These are phyloP conservation scores for Grosmannia huntii DNA, from an alignment of 2,329 filamentous ascomycete species.

Conservation along the genomic window DNA sequence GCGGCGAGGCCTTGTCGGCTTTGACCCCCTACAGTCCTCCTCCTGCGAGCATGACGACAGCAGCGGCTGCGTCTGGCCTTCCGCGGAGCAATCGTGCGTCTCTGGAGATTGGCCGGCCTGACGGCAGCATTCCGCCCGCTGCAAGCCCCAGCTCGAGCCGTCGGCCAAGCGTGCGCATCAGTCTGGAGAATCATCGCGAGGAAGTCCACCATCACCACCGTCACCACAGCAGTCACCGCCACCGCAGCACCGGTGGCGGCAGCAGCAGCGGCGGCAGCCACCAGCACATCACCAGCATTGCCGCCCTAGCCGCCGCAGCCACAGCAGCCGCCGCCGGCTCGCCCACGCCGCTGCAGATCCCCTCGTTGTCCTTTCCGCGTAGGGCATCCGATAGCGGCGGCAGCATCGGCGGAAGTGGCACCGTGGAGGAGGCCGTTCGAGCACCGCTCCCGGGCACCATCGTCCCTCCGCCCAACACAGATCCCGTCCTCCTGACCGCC, in stretches of 20 bases:
- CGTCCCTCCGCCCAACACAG: background rate
- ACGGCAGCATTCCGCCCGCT: too few species aligned
- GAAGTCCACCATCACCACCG: background rate
- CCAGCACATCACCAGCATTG: constrained; percentile 2
- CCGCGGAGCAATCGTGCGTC: background rate
- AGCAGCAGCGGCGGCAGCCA: background rate
- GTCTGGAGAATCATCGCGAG: background rate
- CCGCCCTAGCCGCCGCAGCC: constrained; percentile 6
- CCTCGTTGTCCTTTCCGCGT: background rate
- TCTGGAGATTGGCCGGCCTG: background rate
- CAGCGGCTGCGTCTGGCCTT: background rate
- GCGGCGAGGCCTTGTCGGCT: background rate
- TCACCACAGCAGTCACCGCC: background rate
- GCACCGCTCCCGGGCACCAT: constrained; percentile 1
- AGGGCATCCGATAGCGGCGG: background rate
- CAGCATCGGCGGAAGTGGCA: background rate
- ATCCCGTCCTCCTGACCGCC: background rate
- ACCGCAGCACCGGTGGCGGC: background rate
- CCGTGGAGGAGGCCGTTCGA: background rate
- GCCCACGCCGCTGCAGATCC: background rate
- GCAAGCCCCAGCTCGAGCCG: constrained; percentile 7
- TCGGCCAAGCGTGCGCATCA: constrained; percentile 4
- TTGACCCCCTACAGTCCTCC: background rate
- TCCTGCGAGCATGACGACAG: background rate
- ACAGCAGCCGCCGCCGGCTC: constrained; percentile 4